Conservation (phyloP, 371 early-diverging fungal species). For the Mortierella polycephala region DNA sequence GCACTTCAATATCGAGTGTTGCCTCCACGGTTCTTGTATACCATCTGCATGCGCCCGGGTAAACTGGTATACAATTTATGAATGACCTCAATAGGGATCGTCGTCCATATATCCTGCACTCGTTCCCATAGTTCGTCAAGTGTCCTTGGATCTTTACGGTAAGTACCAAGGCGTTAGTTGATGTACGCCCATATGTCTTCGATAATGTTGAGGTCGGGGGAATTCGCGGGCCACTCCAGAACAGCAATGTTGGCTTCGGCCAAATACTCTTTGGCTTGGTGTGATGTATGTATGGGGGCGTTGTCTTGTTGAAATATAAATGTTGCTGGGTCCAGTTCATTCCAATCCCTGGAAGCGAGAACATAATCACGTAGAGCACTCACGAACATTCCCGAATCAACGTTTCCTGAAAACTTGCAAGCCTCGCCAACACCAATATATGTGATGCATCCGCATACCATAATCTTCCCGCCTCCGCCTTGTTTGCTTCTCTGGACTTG, state of each 20-base stretch:
- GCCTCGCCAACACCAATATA: conserved; percentile 22
- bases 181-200: conserved; percentile 28
- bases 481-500: not conserved
- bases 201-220: conserved; percentile 11
- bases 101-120: conserved; percentile 8
- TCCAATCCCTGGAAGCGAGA: conserved; percentile 3
- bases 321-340: conserved; percentile 1
- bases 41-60: too few relatives aligned
- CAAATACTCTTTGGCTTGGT: conserved; percentile 7
- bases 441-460: conserved; percentile 29
- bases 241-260: not conserved
- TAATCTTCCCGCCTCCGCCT: conserved; percentile 26
- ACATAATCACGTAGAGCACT: conserved; percentile 24
- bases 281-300: conserved; percentile 30
- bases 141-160: too few relatives aligned
- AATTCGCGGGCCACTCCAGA: not conserved
- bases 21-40: too few relatives aligned
- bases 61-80: too few relatives aligned
- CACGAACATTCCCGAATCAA: conserved; percentile 34
- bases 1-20: too few relatives aligned
- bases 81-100: too few relatives aligned
- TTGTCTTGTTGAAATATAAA: conserved; percentile 53
- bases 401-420: conserved; percentile 12
- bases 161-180: not conserved
- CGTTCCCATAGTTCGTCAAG: not conserved